Percentiles rank a stretch among this genome's conserved stretches.
Conservation (phyloP, 2,329 filamentous ascomycete species). For the Shiraia sp. region DNA sequence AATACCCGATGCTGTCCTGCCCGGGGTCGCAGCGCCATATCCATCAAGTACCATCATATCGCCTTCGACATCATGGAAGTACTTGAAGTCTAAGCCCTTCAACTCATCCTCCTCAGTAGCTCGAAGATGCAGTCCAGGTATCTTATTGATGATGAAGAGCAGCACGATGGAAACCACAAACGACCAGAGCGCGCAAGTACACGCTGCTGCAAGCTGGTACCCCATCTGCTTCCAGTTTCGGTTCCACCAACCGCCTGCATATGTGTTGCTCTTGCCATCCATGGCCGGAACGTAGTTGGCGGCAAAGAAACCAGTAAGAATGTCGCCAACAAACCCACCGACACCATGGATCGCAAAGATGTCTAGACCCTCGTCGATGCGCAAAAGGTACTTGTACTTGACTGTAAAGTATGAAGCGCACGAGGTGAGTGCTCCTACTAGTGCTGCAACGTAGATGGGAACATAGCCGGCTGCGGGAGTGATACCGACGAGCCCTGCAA, state of each 20-base stretch:
- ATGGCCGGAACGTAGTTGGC: conserved; percentile 54
- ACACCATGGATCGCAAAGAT: conserved; percentile 65
- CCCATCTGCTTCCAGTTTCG: conserved; percentile 60
- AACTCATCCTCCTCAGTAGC: conserved; percentile 60
- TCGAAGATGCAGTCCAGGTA: conserved; percentile 61
- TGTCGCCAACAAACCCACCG: conserved; percentile 61
- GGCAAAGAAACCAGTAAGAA: conserved; percentile 63
- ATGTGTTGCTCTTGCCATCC: conserved; percentile 54
- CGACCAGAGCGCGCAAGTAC: conserved; percentile 59
- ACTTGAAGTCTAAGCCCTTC: conserved; percentile 57
- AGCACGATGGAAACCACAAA: conserved; percentile 58
- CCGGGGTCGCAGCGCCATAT: conserved; percentile 16
- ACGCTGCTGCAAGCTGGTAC: conserved; percentile 61
- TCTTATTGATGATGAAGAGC: conserved; percentile 60
- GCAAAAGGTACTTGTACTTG: conserved; percentile 55
- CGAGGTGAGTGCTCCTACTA: conserved; percentile 58
- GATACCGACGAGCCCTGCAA: conserved; percentile 61
- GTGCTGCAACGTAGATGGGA: conserved; percentile 55
- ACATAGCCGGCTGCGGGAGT: conserved; percentile 62
- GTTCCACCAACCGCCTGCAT: conserved; percentile 57
- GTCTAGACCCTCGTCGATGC: conserved; percentile 62
- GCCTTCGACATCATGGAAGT: conserved; percentile 46
- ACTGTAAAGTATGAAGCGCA: conserved; percentile 53
- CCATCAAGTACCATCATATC: conserved; percentile 28
- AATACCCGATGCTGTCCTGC: conserved; percentile 6